A percentile compares a stretch with the other conserved stretches of the same genome.
phyloP scores from a whole-genome alignment of 441 rosid genomes.

The Gossypium schwendimanii region DNA sequence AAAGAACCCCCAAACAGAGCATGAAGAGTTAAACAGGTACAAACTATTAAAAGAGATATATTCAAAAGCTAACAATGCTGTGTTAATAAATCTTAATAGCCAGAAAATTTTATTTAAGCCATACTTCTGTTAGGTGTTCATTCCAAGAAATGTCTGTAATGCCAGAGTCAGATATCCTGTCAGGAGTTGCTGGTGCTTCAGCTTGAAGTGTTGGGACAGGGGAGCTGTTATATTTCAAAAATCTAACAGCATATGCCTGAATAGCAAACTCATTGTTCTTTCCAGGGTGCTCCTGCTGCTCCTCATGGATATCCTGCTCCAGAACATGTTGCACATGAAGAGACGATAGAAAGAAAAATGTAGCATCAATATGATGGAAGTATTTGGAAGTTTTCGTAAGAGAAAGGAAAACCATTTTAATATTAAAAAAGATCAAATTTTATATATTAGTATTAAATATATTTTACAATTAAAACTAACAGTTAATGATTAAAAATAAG shows the following conservation, averaged over 20 bases:
- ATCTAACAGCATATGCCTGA: conserved; percentile 76
- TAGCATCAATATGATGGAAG: not conserved
- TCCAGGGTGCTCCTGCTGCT: conserved; percentile 32
- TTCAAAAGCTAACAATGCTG: not conserved
- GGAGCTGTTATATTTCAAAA: conserved; percentile 53
- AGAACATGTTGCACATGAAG: conserved; percentile 6
- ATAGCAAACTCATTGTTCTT: conserved; percentile 34
- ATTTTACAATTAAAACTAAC: not conserved
- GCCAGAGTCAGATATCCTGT: conserved; percentile 46
- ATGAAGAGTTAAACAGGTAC: not conserved
- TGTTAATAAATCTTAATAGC: conserved; percentile 2
- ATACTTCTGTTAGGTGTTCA: conserved; percentile 79
- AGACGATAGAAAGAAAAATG: conserved; percentile 2
- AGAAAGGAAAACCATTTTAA: not conserved
- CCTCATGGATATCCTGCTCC: conserved; percentile 50
- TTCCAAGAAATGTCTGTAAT: conserved; percentile 55
- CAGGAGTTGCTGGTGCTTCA: conserved; percentile 59
- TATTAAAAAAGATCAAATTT: not conserved
- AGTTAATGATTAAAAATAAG: not conserved
- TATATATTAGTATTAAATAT: not conserved
- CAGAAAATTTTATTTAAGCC: conserved; percentile 16
- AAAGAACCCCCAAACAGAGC: not conserved
- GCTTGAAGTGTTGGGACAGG: conserved; percentile 45
- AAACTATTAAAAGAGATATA: conserved; percentile 1
- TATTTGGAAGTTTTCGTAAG: not conserved